These are phyloP conservation scores for Ophiostoma angusticollis DNA, from an alignment of 2,329 filamentous ascomycete genomes.

Conservation along the genomic window DNA sequence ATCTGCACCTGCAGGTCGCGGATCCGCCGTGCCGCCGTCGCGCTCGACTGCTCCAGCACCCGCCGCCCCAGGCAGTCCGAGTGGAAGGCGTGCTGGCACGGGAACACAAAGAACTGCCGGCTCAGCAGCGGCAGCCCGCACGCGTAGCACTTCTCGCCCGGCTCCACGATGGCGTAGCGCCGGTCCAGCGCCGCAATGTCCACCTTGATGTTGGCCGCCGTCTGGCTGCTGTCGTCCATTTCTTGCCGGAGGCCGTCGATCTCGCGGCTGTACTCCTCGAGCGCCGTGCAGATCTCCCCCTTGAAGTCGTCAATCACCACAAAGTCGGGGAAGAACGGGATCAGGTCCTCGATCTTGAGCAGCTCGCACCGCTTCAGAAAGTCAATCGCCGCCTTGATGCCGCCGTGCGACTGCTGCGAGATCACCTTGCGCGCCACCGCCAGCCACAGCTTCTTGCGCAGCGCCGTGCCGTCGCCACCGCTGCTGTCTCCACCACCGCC, in stretches of 20 bases:
- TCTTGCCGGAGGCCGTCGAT: slow-evolving; percentile 82
- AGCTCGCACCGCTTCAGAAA: slow-evolving; percentile 87
- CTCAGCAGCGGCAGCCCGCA: slow-evolving; percentile 78
- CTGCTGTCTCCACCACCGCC: too few relatives aligned
- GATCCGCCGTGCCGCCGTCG: slow-evolving; percentile 66
- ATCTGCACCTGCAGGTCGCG: slow-evolving; percentile 76
- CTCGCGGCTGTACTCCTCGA: slow-evolving; percentile 85
- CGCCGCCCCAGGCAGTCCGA: slow-evolving; percentile 82
- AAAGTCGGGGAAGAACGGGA: slow-evolving; percentile 97
- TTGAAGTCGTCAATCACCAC: slow-evolving; percentile 99
- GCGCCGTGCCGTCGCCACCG: slow-evolving; percentile 41
- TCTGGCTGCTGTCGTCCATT: slow-evolving; percentile 89
- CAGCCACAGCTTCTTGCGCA: slow-evolving; percentile 92
- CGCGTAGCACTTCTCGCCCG: slow-evolving; percentile 84
- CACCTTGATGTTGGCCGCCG: slow-evolving; percentile 77
- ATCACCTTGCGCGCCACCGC: slow-evolving; percentile 93
- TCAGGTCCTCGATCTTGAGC: slow-evolving; percentile 88
- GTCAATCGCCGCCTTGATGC: slow-evolving; percentile 87
- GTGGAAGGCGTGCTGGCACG: slow-evolving; percentile 96
- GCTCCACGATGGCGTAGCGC: slow-evolving; percentile 91
- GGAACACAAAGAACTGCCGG: slow-evolving; percentile 94
- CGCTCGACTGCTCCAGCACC: slow-evolving; percentile 69
- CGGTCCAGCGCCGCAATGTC: slow-evolving; percentile 79
- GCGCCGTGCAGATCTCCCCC: slow-evolving; percentile 85
- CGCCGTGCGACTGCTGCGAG: slow-evolving; percentile 41